phyloP scores from a whole-genome alignment of 2,329 filamentous ascomycete genomes.

The Hymenoscyphus fraxineus region DNA sequence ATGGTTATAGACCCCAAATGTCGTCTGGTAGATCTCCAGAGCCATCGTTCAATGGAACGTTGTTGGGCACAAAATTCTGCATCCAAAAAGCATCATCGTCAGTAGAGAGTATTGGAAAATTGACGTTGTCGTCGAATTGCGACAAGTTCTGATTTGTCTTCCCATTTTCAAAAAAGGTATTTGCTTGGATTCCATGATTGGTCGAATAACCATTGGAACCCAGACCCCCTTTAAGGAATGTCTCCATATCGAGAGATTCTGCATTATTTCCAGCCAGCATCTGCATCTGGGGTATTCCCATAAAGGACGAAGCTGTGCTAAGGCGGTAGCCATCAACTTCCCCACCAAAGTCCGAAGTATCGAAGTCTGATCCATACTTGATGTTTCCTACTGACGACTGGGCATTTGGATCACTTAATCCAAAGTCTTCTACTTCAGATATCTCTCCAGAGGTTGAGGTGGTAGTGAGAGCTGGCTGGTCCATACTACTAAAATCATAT shows the following conservation, averaged over 20 bases:
- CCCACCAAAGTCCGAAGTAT: slow-evolving; percentile 38
- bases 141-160: slow-evolving; percentile 43
- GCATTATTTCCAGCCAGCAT: slow-evolving; percentile 46
- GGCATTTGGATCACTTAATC: slow-evolving; percentile 39
- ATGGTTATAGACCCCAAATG: slow-evolving; percentile 36
- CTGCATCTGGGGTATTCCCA: slow-evolving; percentile 44
- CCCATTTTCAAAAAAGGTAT: slow-evolving; percentile 29
- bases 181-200: slow-evolving; percentile 24
- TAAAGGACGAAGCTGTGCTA: slow-evolving; percentile 45
- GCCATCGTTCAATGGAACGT: slow-evolving; percentile 18
- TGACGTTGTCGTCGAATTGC: slow-evolving; percentile 36
- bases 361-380: slow-evolving; percentile 37
- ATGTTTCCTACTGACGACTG: slow-evolving; percentile 38
- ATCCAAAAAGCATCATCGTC: slow-evolving; percentile 42
- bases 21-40: slow-evolving; percentile 27
- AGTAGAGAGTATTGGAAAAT: slow-evolving; percentile 40
- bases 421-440: slow-evolving; percentile 61
- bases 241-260: slow-evolving; percentile 51
- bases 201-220: slow-evolving; percentile 16
- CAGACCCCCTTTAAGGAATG: slow-evolving; percentile 45
- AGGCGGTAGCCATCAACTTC: slow-evolving; percentile 48
- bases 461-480: slow-evolving; percentile 52
- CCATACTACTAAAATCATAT: slow-evolving; percentile 52
- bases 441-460: slow-evolving; percentile 64
- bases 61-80: slow-evolving; percentile 34